These are phyloP conservation scores for Thalassia testudinum DNA, from an alignment of 116 monocot genomes.

Conservation along the genomic window DNA sequence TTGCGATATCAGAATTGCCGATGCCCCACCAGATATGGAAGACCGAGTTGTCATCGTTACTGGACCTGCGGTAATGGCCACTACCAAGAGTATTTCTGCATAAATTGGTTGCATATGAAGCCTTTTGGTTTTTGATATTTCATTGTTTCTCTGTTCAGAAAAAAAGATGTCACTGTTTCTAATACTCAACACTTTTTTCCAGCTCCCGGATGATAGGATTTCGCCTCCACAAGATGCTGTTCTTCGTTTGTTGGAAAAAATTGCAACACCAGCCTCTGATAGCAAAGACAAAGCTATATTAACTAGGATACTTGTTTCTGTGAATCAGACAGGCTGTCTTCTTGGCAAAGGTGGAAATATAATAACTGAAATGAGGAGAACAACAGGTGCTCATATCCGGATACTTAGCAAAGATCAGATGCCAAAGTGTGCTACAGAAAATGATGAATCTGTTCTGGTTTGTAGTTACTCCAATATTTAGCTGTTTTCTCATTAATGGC, in stretches of 20 bases:
- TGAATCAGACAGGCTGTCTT: slow-evolving; percentile 77
- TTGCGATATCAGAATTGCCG: slow-evolving; percentile 70
- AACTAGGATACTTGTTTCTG: slow-evolving; percentile 41
- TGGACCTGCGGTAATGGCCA: slow-evolving; percentile 71
- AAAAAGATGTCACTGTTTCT: not conserved
- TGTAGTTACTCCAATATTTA: slow-evolving; percentile 7
- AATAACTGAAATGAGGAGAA: slow-evolving; percentile 89
- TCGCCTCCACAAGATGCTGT: slow-evolving; percentile 74
- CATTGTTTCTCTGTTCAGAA: too few species aligned
- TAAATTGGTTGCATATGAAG: too few species aligned
- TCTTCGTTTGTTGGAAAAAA: slow-evolving; percentile 52
- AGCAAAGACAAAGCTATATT: slow-evolving; percentile 25
- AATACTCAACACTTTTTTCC: not conserved
- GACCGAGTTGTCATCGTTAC: slow-evolving; percentile 68
- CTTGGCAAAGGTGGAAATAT: slow-evolving; percentile 84
- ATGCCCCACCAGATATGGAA: slow-evolving; percentile 41
- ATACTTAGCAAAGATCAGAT: slow-evolving; percentile 52
- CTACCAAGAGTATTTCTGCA: too few species aligned
- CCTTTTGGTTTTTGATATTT: too few species aligned
- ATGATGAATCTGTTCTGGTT: slow-evolving; percentile 81
- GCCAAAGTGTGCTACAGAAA: slow-evolving; percentile 39
- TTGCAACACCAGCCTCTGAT: slow-evolving; percentile 32
- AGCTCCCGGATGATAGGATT: slow-evolving; percentile 74
- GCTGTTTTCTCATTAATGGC: not conserved
- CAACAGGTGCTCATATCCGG: slow-evolving; percentile 70